These are phyloP conservation scores for Solanum pinnatisectum DNA, from an alignment of 257 asterid genomes.

Conservation along the genomic window DNA sequence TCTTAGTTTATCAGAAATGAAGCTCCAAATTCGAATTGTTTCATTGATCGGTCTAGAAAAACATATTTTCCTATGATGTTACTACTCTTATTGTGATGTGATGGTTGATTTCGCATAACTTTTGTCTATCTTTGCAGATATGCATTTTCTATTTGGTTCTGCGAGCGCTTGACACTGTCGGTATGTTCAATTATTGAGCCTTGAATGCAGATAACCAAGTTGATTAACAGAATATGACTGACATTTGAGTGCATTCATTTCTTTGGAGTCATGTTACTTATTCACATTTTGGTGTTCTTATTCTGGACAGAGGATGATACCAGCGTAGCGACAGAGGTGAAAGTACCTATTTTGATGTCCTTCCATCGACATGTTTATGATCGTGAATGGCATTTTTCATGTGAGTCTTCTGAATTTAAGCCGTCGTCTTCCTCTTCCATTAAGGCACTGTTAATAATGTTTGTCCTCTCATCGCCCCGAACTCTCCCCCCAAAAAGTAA, in stretches of 20 bases:
- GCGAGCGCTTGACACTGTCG: constrained; percentile 95
- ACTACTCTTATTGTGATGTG: not conserved
- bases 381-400: constrained; percentile 85
- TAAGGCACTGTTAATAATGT: not conserved
- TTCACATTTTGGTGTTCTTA: not conserved
- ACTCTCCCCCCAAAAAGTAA: not conserved
- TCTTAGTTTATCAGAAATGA: not conserved
- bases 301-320: constrained; percentile 89
- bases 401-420: constrained; percentile 41
- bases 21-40: not conserved
- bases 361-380: constrained; percentile 79
- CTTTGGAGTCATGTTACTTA: not conserved
- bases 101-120: not conserved
- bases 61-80: not conserved
- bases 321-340: constrained; percentile 69
- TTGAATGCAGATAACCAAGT: not conserved
- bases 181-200: constrained; percentile 32
- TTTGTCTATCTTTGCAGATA: constrained; percentile 40
- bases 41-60: not conserved
- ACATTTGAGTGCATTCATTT: not conserved
- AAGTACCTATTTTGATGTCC: constrained; percentile 75
- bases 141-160: constrained; percentile 97
- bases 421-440: not conserved
- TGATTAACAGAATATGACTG: not conserved
- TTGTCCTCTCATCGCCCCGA: not conserved